Conservation (phyloP, 2,329 filamentous ascomycete genomes). For the Diplodia intermedia region DNA sequence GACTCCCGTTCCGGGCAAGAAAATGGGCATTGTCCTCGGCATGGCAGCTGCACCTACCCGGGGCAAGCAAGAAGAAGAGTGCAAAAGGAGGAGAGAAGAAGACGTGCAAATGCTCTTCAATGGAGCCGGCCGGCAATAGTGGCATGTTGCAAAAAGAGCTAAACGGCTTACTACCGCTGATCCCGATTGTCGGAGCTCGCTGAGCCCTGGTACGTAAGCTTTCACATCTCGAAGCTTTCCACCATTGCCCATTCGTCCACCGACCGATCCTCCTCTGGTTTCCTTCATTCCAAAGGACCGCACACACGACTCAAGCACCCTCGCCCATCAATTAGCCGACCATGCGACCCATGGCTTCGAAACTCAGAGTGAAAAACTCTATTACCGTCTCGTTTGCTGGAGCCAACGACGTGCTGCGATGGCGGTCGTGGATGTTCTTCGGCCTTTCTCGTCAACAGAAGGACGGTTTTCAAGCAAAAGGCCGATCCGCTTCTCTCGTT, state of each 20-base stretch:
- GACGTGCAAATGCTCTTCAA: neutral
- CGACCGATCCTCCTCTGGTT: neutral
- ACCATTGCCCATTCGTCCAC: neutral
- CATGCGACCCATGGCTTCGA: neutral
- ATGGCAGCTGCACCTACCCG: neutral
- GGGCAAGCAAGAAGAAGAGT: neutral
- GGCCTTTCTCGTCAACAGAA: too few relatives aligned
- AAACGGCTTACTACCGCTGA: neutral
- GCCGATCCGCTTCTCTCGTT: too few relatives aligned
- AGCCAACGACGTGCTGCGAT: too few relatives aligned
- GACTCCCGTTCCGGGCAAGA: neutral
- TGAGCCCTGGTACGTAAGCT: neutral
- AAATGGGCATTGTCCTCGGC: neutral
- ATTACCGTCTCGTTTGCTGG: too few relatives aligned
- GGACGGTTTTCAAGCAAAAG: too few relatives aligned
- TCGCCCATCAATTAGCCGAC: neutral
- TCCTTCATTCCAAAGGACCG: neutral
- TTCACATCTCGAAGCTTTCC: neutral
- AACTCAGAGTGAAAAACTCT: neutral
- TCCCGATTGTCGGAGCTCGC: neutral
- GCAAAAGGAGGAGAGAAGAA: neutral
- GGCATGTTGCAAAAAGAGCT: too few relatives aligned
- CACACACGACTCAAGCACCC: neutral
- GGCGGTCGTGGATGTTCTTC: too few relatives aligned
- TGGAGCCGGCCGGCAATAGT: neutral